Conservation (phyloP, 192 early-diverging fungal species). For the Coemansia sp. region DNA sequence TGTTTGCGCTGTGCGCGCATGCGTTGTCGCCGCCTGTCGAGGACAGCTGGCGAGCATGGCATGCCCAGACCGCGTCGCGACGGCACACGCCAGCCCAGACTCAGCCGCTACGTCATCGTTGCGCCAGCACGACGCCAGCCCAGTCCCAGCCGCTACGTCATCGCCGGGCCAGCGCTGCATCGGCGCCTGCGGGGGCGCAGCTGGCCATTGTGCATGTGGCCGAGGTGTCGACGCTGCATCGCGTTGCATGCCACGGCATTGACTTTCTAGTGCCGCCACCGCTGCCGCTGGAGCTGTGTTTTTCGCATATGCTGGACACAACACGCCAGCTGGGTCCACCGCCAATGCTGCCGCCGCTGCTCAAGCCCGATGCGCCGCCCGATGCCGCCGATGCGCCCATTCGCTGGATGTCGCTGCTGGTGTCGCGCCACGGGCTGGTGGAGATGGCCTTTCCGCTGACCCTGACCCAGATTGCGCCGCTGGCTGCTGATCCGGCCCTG, state of each 20-base stretch:
- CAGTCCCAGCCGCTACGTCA: neutral
- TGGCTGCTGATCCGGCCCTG: slow-evolving; percentile 20
- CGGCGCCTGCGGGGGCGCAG: neutral
- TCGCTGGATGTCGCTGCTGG: slow-evolving; percentile 49
- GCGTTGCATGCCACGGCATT: slow-evolving; percentile 37
- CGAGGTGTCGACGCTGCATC: slow-evolving; percentile 52
- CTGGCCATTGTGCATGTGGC: slow-evolving; percentile 52
- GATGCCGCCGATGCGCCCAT: slow-evolving; percentile 14
- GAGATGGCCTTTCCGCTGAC: slow-evolving; percentile 51
- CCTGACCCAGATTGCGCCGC: slow-evolving; percentile 20
- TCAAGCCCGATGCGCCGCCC: slow-evolving; percentile 1
- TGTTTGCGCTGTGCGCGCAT: slow-evolving; percentile 54
- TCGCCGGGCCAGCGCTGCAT: neutral
- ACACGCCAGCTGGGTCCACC: slow-evolving; percentile 30
- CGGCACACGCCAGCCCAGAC: neutral
- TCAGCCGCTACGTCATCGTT: neutral
- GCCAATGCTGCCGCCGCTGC: slow-evolving; percentile 34
- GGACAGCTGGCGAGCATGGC: slow-evolving; percentile 43
- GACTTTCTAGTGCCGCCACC: slow-evolving; percentile 40
- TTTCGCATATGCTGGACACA: slow-evolving; percentile 24
- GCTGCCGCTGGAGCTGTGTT: slow-evolving; percentile 43
- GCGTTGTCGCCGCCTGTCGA: slow-evolving; percentile 27
- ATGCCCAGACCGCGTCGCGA: slow-evolving; percentile 10
- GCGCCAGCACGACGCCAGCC: neutral
- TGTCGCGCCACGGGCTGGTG: slow-evolving; percentile 54